Evolutionary conservation across 371 early-diverging fungal genomes (phyloP).

Genomic region (Apophysomyces trapeziformis): DNA sequence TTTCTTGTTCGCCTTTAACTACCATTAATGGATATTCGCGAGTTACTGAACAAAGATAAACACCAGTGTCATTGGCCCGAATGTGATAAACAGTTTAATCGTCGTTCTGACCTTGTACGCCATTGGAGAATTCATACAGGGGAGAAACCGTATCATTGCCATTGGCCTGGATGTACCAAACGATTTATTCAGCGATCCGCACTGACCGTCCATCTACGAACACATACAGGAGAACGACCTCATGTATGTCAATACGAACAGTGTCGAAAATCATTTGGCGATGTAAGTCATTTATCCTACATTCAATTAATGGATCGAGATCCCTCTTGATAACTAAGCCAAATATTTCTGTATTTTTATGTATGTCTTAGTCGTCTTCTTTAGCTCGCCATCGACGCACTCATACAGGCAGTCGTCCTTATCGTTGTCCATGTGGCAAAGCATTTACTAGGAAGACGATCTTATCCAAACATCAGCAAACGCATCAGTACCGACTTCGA

Average conservation of each 20-base stretch:
- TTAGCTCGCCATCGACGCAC: slow-evolving; percentile 35
- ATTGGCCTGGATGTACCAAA: slow-evolving; percentile 35
- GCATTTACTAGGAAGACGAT: slow-evolving; percentile 27
- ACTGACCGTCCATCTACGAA: slow-evolving; percentile 78
- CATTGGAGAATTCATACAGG: slow-evolving; percentile 26
- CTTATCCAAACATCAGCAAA: slow-evolving; percentile 20
- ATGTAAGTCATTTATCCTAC: slow-evolving; percentile 15
- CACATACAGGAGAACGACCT: slow-evolving; percentile 82
- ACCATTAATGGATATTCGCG: slow-evolving; percentile 20
- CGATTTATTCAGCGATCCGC: slow-evolving; percentile 83
- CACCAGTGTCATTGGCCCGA: slow-evolving; percentile 20
- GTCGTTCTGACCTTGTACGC: slow-evolving; percentile 27
- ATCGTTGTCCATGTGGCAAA: slow-evolving; percentile 21
- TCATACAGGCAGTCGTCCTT: slow-evolving; percentile 31
- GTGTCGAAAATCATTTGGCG: slow-evolving; percentile 62
- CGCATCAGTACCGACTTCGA: slow-evolving; percentile 8
- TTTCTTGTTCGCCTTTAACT: neutral
- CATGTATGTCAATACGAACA: slow-evolving; percentile 70
- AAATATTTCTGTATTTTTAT: neutral
- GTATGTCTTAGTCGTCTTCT: slow-evolving; percentile 23
- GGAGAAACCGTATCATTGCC: slow-evolving; percentile 22
- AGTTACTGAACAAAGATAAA: slow-evolving; percentile 17
- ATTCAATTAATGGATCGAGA: neutral
- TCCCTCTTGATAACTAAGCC: no score
- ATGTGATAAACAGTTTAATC: slow-evolving; percentile 20